phyloP scores from a whole-genome alignment of 345 rosid species.

The Eucalyptus decipiens region DNA sequence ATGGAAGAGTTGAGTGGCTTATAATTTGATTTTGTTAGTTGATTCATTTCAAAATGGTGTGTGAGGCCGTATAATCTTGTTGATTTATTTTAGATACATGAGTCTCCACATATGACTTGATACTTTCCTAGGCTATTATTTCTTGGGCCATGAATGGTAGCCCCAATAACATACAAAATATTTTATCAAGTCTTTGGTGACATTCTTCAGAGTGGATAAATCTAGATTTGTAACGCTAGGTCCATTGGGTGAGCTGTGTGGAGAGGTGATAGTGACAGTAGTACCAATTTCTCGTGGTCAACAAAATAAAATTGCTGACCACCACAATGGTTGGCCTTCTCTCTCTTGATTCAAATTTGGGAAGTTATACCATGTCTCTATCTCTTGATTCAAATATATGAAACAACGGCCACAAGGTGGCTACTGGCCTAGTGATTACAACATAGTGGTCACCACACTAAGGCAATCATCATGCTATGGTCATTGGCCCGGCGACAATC shows the following conservation, averaged over 20 bases:
- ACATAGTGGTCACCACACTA: neutral
- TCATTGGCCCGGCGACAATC: neutral
- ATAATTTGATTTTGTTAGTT: neutral
- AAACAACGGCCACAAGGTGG: neutral
- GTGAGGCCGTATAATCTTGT: neutral
- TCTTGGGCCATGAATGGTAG: neutral
- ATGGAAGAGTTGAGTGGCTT: neutral
- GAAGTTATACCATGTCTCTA: neutral
- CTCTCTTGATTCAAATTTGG: neutral
- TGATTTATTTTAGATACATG: no score
- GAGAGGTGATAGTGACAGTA: neutral
- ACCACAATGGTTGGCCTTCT: neutral
- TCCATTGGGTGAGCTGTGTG: neutral
- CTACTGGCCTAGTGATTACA: neutral
- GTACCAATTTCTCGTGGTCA: neutral
- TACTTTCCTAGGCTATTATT: neutral
- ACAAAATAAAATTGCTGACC: neutral
- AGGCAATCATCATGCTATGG: neutral
- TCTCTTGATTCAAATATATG: neutral
- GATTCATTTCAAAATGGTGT: neutral
- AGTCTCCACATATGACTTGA: neutral
- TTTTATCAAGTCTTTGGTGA: neutral
- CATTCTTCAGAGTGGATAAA: no score
- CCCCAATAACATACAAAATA: neutral
- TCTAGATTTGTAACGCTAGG: neutral